Base-by-base conservation (phyloP, 2,329 filamentous ascomycete genomes). In the Phyllosticta ampelicida region DNA sequence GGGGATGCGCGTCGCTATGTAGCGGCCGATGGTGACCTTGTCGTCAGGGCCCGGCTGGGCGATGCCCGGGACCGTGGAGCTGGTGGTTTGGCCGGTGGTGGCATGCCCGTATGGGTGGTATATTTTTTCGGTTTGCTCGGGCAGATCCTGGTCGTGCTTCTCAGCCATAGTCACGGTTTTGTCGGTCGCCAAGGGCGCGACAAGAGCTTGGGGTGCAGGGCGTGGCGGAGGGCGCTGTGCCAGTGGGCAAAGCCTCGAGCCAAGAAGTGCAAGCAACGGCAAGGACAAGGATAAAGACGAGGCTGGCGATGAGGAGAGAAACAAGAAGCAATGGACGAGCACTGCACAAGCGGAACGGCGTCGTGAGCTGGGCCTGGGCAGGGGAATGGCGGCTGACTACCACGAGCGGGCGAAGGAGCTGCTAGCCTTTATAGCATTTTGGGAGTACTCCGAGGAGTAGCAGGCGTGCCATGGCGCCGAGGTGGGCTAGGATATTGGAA, bases 1-100 rank as follows among this genome's bases (percentile, higher is more conserved):
- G 0, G 78, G 71, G 18, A 83, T 58, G 18, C 81, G 76, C 5
- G 81, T 83, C 0, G 73, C 72, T 13, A 81, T 65, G 65, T 84
- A 84, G 60, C 71, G 73, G 16, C 73, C 72, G 1, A 70, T 65
- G 28, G 70, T 65, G 72, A 77, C 75, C 49, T 67, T 64, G 48
- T 55, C 44, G 19, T 48, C 53, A 26, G 55, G 11, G n/a, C 21
- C 51, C 44, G 13, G 44, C 13, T 48, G 44, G 44, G 44, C 44
- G 44, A 10, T 16, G 44, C 44, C 44, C 23, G 23, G 8, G 23
- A 26, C 23, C 8, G 29, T 36, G 16, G 36, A 3, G 13, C 13
- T n/a, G 16, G 36, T n/a, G 36, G 13, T n/a, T 16, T 5, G 16
- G 4, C 36, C 36, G 4, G 16, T n/a, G 16, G 13, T n/a, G n/a